These are phyloP conservation scores for bread wheat (Triticum aestivum) DNA, from an alignment of 176 grass and related monocot species.

Conservation along the genomic window DNA sequence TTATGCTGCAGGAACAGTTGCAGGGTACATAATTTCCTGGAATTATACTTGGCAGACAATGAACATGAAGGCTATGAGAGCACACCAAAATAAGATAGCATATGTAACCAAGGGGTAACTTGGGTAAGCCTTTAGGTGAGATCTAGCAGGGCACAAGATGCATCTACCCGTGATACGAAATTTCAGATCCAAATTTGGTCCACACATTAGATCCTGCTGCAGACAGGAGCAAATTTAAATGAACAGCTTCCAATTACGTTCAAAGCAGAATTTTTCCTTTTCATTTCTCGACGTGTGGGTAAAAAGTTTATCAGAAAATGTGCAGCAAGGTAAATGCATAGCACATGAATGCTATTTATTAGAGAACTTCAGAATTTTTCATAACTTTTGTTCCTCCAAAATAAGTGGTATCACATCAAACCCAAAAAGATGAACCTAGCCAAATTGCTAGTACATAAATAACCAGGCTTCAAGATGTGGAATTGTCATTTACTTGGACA, in stretches of 20 bases:
- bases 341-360: not conserved
- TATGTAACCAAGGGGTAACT: slow-evolving; percentile 18
- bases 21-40: not conserved
- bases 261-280: not conserved
- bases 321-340: not conserved
- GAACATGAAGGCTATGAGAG: not conserved
- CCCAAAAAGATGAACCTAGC: not conserved
- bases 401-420: not conserved
- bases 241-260: not conserved
- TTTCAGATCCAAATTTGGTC: not conserved
- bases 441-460: not conserved
- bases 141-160: slow-evolving; percentile 3
- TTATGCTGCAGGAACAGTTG: slow-evolving; percentile 2
- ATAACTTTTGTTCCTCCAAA: not conserved
- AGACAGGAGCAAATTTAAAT: not conserved
- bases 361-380: not conserved
- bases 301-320: not conserved
- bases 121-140: not conserved
- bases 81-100: slow-evolving; percentile 6
- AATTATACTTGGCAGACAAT: not conserved
- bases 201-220: not conserved
- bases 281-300: not conserved
- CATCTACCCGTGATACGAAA: not conserved
- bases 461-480: slow-evolving; percentile 25
- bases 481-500: slow-evolving; percentile 19